Evolutionary conservation across 2,329 filamentous ascomycete species (phyloP).

Genomic region (Trichophyton schoenleinii): DNA sequence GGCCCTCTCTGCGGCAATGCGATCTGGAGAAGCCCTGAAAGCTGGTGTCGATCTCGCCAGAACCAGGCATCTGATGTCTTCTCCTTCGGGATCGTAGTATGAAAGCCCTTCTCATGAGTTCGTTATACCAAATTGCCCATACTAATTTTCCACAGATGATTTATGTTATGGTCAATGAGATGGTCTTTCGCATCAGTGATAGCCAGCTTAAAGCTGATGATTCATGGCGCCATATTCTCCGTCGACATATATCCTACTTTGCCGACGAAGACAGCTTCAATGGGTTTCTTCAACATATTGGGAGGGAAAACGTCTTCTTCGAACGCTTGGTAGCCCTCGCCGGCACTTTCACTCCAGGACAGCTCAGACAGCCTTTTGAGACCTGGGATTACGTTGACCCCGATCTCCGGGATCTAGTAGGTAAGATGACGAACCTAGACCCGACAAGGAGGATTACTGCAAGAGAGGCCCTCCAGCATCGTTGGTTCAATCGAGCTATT

Average conservation of each 20-base stretch:
- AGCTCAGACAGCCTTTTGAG: constrained; percentile 27
- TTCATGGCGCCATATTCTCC: constrained; percentile 17
- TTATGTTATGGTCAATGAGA: constrained; percentile 21
- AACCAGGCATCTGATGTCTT: no score
- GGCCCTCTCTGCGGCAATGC: constrained; percentile 17
- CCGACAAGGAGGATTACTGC: constrained; percentile 21
- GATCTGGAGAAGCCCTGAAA: no score
- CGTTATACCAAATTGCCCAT: no score
- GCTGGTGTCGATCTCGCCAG: no score
- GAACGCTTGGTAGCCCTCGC: constrained; percentile 27
- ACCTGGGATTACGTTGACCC: constrained; percentile 30
- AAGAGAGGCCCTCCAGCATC: constrained; percentile 22
- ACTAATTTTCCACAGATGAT: constrained; percentile 14
- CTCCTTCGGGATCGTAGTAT: constrained; percentile 22
- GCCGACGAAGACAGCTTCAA: constrained; percentile 24
- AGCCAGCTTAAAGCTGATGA: constrained; percentile 15
- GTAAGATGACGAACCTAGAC: constrained; percentile 24
- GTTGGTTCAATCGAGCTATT: constrained; percentile 17
- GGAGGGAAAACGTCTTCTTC: constrained; percentile 17
- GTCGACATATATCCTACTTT: constrained; percentile 22
- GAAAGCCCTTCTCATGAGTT: background rate
- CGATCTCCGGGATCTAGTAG: constrained; percentile 20
- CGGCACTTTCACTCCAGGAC: constrained; percentile 24
- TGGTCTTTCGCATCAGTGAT: constrained; percentile 19
- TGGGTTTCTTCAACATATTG: constrained; percentile 32